Evolutionary conservation across 2,329 filamentous ascomycete genomes (phyloP).

Genomic region (Diaporthe sp.): DNA sequence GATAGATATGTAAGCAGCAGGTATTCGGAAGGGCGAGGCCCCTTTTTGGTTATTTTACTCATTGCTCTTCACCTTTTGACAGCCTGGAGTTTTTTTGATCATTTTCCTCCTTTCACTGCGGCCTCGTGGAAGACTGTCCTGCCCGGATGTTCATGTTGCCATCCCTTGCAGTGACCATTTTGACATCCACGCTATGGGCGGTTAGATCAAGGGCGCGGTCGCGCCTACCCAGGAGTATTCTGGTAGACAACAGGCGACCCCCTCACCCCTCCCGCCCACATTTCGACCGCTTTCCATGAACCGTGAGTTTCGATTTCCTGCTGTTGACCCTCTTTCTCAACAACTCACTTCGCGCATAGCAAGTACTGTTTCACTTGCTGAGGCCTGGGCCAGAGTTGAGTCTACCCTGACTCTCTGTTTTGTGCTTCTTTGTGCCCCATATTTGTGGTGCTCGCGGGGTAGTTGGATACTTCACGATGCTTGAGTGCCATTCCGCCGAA

Average conservation of each 20-base stretch:
- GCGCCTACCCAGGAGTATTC: not conserved
- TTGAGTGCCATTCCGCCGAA: not conserved
- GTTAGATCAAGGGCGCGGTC: constrained; percentile 17
- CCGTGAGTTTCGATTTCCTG: not conserved
- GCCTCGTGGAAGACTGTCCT: not conserved
- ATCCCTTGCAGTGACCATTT: not conserved
- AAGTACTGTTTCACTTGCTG: not conserved
- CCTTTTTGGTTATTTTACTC: not conserved
- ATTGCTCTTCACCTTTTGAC: not conserved
- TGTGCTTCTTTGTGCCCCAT: no score
- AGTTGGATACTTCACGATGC: not conserved
- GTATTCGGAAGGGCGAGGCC: not conserved
- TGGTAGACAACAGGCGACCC: not conserved
- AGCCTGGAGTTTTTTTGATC: not conserved
- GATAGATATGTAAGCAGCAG: constrained; percentile 23
- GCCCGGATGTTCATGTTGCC: not conserved
- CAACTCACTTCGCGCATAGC: not conserved
- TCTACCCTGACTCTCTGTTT: not conserved
- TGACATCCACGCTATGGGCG: not conserved
- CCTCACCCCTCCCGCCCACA: not conserved
- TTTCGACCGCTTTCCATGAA: not conserved
- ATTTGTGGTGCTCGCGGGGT: not conserved
- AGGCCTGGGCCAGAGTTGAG: no score
- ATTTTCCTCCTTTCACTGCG: not conserved
- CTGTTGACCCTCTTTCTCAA: not conserved